Percentiles rank a stretch among this genome's conserved stretches.
These are phyloP conservation scores for Gnetum montanum DNA, from an alignment of 75 land plant species.

Conservation along the genomic window DNA sequence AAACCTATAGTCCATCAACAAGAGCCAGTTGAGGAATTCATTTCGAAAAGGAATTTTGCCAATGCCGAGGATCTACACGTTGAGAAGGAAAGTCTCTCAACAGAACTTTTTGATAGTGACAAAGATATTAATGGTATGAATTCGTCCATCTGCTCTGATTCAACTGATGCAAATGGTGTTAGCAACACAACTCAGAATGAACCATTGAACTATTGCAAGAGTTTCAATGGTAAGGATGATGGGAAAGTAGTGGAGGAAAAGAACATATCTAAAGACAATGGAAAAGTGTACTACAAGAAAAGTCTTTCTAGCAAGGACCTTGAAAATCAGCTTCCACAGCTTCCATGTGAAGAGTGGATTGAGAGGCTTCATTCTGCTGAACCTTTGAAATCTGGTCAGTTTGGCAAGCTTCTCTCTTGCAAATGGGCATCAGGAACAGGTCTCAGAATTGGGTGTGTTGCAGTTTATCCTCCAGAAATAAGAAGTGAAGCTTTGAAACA, in stretches of 20 bases:
- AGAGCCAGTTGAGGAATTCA: too few species aligned
- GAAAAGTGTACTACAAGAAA: constrained; percentile 1
- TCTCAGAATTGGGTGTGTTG: constrained; percentile 15
- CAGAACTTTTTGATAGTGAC: neutral
- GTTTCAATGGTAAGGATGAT: neutral
- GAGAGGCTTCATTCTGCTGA: neutral
- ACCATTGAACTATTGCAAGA: too few species aligned
- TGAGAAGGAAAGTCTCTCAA: neutral
- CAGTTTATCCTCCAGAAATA: constrained; percentile 20
- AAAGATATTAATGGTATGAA: neutral
- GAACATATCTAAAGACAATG: neutral
- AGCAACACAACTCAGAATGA: too few species aligned
- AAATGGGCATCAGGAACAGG: constrained; percentile 23
- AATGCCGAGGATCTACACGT: too few species aligned
- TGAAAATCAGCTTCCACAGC: constrained; percentile 4
- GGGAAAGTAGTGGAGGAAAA: neutral
- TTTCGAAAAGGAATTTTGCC: too few species aligned
- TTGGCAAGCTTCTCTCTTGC: constrained; percentile 15
- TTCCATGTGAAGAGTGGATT: neutral
- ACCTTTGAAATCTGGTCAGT: constrained; percentile 1
- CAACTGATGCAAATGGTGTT: neutral
- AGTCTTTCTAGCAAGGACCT: constrained; percentile 8
- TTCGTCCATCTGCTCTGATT: neutral
- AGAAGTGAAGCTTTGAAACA: constrained; percentile 24
- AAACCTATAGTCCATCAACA: too few species aligned